A percentile compares a stretch with the other conserved stretches of the same genome.
These are phyloP conservation scores for Fusarium austroafricanum DNA, from an alignment of 2,329 filamentous ascomycete genomes.

Conservation along the genomic window DNA sequence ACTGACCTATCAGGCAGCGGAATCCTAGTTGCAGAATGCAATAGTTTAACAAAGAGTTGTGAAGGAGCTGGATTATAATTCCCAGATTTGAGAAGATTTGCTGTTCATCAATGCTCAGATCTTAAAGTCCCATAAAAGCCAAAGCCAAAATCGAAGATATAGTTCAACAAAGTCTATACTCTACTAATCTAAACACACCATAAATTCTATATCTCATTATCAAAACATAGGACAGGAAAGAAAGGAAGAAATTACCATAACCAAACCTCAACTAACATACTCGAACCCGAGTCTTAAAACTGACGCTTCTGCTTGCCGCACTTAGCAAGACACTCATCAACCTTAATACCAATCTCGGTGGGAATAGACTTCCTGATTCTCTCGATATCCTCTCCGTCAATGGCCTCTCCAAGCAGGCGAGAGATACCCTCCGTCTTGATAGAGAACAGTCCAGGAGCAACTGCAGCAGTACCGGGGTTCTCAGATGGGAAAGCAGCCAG, in stretches of 20 bases:
- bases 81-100: no score
- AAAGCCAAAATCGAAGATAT: no score
- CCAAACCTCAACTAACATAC: not conserved
- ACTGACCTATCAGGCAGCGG: not conserved
- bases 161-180: not conserved
- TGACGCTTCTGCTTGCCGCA: conserved; percentile 55
- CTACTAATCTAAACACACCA: not conserved
- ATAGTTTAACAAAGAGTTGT: no score
- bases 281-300: not conserved
- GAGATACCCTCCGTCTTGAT: conserved; percentile 57
- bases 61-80: no score
- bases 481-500: conserved; percentile 63
- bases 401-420: conserved; percentile 59
- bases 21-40: not conserved
- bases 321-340: conserved; percentile 61
- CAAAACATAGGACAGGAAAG: not conserved
- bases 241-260: not conserved
- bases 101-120: no score
- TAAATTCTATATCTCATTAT: not conserved
- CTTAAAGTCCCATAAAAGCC: no score
- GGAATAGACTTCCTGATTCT: conserved; percentile 56
- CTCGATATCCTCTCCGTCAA: conserved; percentile 60
- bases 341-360: conserved; percentile 60
- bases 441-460: conserved; percentile 62
- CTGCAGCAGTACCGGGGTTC: conserved; percentile 62